A percentile compares a stretch with the other conserved stretches of the same genome.
These are phyloP conservation scores for Rhinocladiella similis DNA, from an alignment of 2,329 filamentous ascomycete species.

Conservation along the genomic window DNA sequence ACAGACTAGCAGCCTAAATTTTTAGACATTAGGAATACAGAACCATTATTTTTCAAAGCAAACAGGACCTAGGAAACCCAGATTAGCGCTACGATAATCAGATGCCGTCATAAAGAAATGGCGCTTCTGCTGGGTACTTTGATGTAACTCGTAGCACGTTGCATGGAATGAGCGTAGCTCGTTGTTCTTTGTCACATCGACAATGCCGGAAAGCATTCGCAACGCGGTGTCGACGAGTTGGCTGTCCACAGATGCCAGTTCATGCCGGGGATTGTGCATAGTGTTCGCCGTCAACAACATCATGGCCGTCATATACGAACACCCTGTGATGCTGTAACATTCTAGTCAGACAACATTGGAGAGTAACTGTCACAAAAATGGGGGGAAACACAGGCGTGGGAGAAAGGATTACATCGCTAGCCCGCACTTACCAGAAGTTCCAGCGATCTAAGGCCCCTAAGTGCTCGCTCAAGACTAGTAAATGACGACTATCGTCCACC, in stretches of 20 bases:
- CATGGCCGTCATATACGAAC: slow-evolving; percentile 20
- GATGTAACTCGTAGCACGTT: slow-evolving; percentile 11
- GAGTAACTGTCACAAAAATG: too few species aligned
- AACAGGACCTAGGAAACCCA: neutral
- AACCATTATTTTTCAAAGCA: too few species aligned
- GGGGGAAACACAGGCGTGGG: too few species aligned
- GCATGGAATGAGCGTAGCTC: slow-evolving; percentile 7
- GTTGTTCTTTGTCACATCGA: slow-evolving; percentile 5
- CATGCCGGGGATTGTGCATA: slow-evolving; percentile 12
- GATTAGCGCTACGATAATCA: neutral
- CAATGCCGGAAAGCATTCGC: slow-evolving; percentile 1
- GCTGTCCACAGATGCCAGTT: neutral
- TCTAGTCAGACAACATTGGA: too few species aligned
- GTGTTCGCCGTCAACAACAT: slow-evolving; percentile 21
- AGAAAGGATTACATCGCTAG: too few species aligned
- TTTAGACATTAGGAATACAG: too few species aligned
- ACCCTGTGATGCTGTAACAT: slow-evolving; percentile 12
- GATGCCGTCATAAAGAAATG: too few species aligned
- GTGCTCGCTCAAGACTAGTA: slow-evolving; percentile 5
- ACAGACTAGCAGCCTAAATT: too few species aligned
- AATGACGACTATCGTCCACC: slow-evolving; percentile 16
- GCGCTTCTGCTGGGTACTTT: slow-evolving; percentile 3
- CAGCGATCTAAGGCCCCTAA: slow-evolving; percentile 8
- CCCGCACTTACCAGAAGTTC: slow-evolving; percentile 10
- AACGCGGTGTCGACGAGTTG: slow-evolving; percentile 10